A percentile compares a stretch with the other conserved stretches of the same genome.
These are phyloP conservation scores for Bipolaris bicolor DNA, from an alignment of 2,329 filamentous ascomycete species.

Conservation along the genomic window DNA sequence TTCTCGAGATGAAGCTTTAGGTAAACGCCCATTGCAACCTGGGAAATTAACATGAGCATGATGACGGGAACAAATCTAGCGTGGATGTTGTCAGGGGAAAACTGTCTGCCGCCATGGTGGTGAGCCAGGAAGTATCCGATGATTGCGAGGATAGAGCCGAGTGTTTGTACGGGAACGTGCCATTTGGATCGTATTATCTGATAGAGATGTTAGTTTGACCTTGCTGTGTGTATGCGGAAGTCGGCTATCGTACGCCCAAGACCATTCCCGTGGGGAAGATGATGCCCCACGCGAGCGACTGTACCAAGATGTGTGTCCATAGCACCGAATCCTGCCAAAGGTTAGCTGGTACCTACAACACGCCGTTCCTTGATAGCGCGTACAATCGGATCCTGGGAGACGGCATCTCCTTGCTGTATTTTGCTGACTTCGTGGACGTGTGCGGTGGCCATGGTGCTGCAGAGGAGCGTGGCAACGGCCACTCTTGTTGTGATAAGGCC, in stretches of 20 bases:
- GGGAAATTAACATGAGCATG: conserved; percentile 77
- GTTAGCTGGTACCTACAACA: conserved; percentile 18
- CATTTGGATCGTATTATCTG: conserved; percentile 88
- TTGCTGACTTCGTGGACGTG: conserved; percentile 52
- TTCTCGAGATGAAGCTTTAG: conserved; percentile 87
- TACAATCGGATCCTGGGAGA: conserved; percentile 48
- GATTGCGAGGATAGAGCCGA: conserved; percentile 76
- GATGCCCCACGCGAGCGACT: conserved; percentile 86
- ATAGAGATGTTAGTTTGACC: conserved; percentile 2
- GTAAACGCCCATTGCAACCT: conserved; percentile 83
- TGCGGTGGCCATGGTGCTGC: conserved; percentile 35
- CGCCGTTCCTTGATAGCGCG: conserved; percentile 2
- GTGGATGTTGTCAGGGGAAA: conserved; percentile 69
- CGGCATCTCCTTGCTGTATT: conserved; percentile 47
- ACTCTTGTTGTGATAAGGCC: conserved; percentile 15
- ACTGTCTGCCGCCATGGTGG: conserved; percentile 85
- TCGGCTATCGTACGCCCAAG: conserved; percentile 69
- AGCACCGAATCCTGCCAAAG: conserved; percentile 71
- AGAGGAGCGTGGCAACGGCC: conserved; percentile 31
- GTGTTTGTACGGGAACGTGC: conserved; percentile 87
- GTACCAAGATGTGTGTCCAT: conserved; percentile 93
- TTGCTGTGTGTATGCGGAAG: too few relatives aligned
- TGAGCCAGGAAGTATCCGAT: conserved; percentile 92
- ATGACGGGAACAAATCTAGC: conserved; percentile 78
- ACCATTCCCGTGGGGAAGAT: conserved; percentile 97